These are phyloP conservation scores for Boletus sp. DNA, from an alignment of 768 basidiomycete species.

Conservation along the genomic window DNA sequence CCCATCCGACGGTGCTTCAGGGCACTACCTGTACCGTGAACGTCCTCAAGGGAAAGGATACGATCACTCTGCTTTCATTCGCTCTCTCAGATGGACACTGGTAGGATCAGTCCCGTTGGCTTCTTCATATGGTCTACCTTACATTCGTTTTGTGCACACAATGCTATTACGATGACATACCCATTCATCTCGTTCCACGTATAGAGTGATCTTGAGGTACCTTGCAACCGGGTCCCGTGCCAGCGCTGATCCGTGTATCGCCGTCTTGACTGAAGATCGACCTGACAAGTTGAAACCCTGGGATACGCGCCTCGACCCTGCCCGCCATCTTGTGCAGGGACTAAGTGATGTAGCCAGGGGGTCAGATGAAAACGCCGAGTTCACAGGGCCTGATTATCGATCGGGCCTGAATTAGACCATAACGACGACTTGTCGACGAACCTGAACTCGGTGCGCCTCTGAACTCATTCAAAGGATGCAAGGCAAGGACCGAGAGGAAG, in stretches of 20 bases:
- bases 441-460: neutral
- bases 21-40: neutral
- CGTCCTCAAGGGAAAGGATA: neutral
- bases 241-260: conserved; percentile 1
- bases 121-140: neutral
- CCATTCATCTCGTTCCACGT: neutral
- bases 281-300: neutral
- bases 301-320: neutral
- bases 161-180: neutral
- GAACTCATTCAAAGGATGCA: neutral
- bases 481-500: neutral
- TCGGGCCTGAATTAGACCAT: neutral
- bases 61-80: neutral
- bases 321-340: neutral
- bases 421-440: neutral
- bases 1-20: neutral
- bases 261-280: neutral
- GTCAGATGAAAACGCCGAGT: neutral
- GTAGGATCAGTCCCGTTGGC: neutral
- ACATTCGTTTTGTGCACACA: neutral
- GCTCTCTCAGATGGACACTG: neutral
- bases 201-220: neutral
- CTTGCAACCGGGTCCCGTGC: neutral
- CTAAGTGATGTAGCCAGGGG: neutral
- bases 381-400: neutral